A percentile compares a stretch with the other conserved stretches of the same genome.
These are phyloP conservation scores for Pseudodiploospora longispora DNA, from an alignment of 2,329 filamentous ascomycete species.

Conservation along the genomic window DNA sequence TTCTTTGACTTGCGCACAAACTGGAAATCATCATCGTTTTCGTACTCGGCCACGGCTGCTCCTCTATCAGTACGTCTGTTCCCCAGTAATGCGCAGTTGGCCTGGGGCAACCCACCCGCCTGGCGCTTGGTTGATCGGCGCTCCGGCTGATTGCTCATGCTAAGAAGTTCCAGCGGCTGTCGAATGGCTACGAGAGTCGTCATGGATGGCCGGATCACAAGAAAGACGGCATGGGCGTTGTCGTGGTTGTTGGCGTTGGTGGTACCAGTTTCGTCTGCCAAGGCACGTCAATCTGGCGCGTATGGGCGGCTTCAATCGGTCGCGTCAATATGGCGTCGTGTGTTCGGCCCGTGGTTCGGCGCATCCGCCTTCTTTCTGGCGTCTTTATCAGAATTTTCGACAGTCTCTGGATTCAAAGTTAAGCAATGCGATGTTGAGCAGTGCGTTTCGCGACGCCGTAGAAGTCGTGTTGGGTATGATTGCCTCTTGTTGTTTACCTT, in stretches of 20 bases:
- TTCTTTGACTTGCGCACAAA: conserved; percentile 63
- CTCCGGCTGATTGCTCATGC: conserved; percentile 59
- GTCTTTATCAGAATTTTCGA: no score
- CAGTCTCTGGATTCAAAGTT: no score
- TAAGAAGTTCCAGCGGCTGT: conserved; percentile 58
- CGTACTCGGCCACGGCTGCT: conserved; percentile 42
- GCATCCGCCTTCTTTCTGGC: no score
- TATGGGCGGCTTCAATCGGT: background rate
- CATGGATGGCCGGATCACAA: conserved; percentile 48
- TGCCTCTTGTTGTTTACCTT: conserved; percentile 6
- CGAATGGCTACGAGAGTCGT: conserved; percentile 60
- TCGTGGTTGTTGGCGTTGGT: conserved; percentile 6
- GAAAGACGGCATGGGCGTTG: conserved; percentile 15
- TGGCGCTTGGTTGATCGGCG: conserved; percentile 57
- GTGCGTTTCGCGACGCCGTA: no score
- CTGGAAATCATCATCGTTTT: conserved; percentile 69
- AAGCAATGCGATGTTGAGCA: no score
- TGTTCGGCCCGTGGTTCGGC: no score
- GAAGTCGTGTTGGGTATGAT: no score
- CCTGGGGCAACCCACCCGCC: conserved; percentile 41
- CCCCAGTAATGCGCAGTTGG: background rate
- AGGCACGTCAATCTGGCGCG: conserved; percentile 5
- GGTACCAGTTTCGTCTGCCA: conserved; percentile 8
- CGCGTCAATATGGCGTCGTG: no score
- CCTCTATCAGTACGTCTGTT: conserved; percentile 11